These are phyloP conservation scores for Wickerhamomyces sydowiorum DNA, from an alignment of 805 yeast genomes.

Conservation along the genomic window DNA sequence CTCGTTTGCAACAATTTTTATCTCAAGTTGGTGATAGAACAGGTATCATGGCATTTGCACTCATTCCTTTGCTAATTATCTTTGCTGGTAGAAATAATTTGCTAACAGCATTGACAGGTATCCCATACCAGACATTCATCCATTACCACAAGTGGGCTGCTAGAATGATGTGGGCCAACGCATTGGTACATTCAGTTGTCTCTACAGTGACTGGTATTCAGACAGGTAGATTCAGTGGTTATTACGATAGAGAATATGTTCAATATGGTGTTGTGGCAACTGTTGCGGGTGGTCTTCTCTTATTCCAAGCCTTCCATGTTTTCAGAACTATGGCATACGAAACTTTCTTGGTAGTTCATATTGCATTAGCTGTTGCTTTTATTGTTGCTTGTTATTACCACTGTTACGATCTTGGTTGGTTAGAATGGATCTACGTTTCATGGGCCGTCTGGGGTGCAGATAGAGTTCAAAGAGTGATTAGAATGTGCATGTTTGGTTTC, in stretches of 20 bases:
- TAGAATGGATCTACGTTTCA: slow-evolving; percentile 42
- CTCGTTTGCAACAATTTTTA: slow-evolving; percentile 5
- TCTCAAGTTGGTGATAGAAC: slow-evolving; percentile 17
- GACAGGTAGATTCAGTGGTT: slow-evolving; percentile 4
- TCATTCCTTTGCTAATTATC: slow-evolving; percentile 48
- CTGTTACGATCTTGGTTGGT: slow-evolving; percentile 44
- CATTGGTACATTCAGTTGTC: slow-evolving; percentile 13
- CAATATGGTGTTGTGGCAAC: slow-evolving; percentile 42
- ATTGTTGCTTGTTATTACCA: slow-evolving; percentile 56
- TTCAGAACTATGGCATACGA: slow-evolving; percentile 57
- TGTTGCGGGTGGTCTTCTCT: slow-evolving; percentile 34
- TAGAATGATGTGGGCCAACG: slow-evolving; percentile 29
- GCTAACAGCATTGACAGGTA: slow-evolving; percentile 52
- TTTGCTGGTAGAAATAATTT: slow-evolving; percentile 73
- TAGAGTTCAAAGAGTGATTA: slow-evolving; percentile 36
- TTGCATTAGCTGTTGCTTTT: slow-evolving; percentile 47
- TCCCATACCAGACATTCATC: slow-evolving; percentile 58
- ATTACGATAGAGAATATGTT: slow-evolving; percentile 7
- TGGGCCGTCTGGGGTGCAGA: slow-evolving; percentile 39
- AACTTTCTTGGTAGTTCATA: slow-evolving; percentile 49
- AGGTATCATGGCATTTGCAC: slow-evolving; percentile 24
- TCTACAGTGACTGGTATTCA: slow-evolving; percentile 11
- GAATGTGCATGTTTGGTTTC: slow-evolving; percentile 13
- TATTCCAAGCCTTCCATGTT: slow-evolving; percentile 42
- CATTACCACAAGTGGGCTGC: slow-evolving; percentile 62